A percentile compares a stretch with the other conserved stretches of the same genome.
These are phyloP conservation scores for Rhizopus sp. DNA, from an alignment of 371 early-diverging fungal species.

Conservation along the genomic window DNA sequence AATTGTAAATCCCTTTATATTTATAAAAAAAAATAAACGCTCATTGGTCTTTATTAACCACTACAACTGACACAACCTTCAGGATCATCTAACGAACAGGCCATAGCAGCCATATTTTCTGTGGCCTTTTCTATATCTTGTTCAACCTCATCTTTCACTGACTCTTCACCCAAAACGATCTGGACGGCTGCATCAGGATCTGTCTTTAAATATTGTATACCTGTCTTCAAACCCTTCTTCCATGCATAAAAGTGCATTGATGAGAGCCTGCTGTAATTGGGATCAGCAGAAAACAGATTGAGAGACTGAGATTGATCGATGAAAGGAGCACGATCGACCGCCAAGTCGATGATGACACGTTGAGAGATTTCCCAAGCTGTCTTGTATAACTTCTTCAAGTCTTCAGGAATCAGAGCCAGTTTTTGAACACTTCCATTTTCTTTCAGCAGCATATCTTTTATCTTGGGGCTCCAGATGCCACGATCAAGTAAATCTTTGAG, in stretches of 20 bases:
- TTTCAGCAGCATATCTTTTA: conserved; percentile 96
- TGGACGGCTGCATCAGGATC: conserved; percentile 98
- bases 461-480: conserved; percentile 92
- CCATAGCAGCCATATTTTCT: conserved; percentile 41
- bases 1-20: conserved; percentile 14
- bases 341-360: conserved; percentile 78
- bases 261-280: conserved; percentile 91
- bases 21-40: conserved; percentile 89
- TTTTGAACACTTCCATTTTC: conserved; percentile 93
- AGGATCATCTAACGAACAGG: conserved; percentile 88
- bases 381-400: conserved; percentile 94
- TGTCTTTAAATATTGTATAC: conserved; percentile 99
- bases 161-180: conserved; percentile 85
- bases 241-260: conserved; percentile 99
- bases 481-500: conserved; percentile 92
- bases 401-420: conserved; percentile 79
- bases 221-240: conserved; percentile 99
- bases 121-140: conserved; percentile 9
- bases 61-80: conserved; percentile 93
- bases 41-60: conserved; percentile 91
- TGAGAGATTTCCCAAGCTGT: conserved; percentile 98
- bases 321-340: conserved; percentile 94
- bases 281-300: conserved; percentile 95
- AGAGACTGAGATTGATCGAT: conserved; percentile 99
- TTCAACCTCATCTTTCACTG: neutral